Percentiles rank a stretch among this genome's conserved stretches.
These are phyloP conservation scores for Solanum phureja DNA, from an alignment of 257 asterid species.

Conservation along the genomic window DNA sequence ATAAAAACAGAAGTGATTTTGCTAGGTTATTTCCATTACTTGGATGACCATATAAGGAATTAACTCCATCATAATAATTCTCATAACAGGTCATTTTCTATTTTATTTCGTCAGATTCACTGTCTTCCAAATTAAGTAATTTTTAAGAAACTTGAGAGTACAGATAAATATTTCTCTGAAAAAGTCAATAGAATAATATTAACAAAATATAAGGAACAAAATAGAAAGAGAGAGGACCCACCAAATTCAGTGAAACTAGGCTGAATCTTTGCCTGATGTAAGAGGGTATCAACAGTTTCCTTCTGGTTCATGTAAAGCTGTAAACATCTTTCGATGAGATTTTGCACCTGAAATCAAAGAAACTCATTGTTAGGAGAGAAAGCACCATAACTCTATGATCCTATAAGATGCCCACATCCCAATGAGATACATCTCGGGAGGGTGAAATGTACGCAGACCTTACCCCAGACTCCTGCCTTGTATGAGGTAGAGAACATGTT, in stretches of 20 bases:
- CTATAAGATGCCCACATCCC: background rate
- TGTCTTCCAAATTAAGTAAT: background rate
- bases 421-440: background rate
- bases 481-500: background rate
- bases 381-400: background rate
- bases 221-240: constrained; percentile 5
- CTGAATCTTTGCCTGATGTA: constrained; percentile 79
- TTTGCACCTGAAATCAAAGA: constrained; percentile 55
- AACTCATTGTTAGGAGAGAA: background rate
- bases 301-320: constrained; percentile 92
- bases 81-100: background rate
- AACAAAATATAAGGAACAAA: background rate
- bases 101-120: background rate
- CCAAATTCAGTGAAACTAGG: constrained; percentile 94
- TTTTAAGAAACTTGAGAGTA: background rate
- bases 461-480: background rate
- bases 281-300: constrained; percentile 69
- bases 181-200: background rate
- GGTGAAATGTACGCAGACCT: background rate
- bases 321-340: constrained; percentile 93
- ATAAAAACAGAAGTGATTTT: background rate
- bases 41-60: background rate
- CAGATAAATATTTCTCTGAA: background rate
- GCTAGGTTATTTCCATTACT: background rate
- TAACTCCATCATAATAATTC: background rate